phyloP scores from a whole-genome alignment of 257 asterid species.

The Leonotis leonurus region DNA sequence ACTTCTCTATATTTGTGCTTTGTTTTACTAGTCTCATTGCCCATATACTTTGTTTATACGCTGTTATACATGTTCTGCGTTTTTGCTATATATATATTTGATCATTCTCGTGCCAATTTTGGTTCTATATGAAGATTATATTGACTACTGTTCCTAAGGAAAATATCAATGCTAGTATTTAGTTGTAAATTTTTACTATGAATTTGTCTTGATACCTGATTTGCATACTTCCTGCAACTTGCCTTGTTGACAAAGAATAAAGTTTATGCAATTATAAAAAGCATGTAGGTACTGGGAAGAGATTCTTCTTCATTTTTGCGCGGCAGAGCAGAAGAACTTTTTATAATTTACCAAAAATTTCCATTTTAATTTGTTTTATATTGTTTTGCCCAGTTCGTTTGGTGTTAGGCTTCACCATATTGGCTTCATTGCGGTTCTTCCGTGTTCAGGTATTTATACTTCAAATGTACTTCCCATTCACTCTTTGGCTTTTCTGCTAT shows the following conservation, averaged over 20 bases:
- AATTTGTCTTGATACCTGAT: slow-evolving; percentile 1
- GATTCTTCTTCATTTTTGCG: too few relatives aligned
- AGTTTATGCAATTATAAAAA: too few relatives aligned
- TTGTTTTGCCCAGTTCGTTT: slow-evolving; percentile 61
- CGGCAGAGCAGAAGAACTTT: too few relatives aligned
- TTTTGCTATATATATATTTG: background rate
- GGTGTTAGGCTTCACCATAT: slow-evolving; percentile 63
- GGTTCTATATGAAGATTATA: background rate
- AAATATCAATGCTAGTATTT: background rate
- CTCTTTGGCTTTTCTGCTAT: background rate
- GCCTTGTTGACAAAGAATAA: too few relatives aligned
- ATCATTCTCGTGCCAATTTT: background rate
- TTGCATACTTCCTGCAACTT: background rate
- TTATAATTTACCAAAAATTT: too few relatives aligned
- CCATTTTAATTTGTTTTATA: background rate
- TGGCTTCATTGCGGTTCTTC: slow-evolving; percentile 66
- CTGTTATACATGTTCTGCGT: background rate
- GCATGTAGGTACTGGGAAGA: too few relatives aligned
- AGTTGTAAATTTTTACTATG: background rate
- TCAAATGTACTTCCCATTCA: background rate
- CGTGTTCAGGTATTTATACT: slow-evolving; percentile 59
- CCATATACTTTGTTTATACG: background rate
- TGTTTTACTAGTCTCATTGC: background rate
- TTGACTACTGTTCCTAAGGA: background rate
- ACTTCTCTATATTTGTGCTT: background rate